phyloP scores from a whole-genome alignment of 495 filamentous ascomycete genomes.

The Annulohypoxylon bovei region DNA sequence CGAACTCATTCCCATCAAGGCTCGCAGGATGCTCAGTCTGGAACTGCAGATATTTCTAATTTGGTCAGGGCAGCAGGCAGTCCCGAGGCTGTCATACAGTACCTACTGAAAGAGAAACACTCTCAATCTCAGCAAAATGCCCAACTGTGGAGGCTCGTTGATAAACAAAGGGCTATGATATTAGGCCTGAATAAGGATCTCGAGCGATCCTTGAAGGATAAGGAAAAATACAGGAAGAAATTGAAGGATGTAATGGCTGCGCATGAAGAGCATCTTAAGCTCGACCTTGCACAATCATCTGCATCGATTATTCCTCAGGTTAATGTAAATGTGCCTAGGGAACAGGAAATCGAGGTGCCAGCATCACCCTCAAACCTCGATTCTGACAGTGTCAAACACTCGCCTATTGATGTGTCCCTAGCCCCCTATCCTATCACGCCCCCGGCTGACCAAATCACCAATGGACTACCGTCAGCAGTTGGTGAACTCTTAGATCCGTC shows the following conservation, averaged over 20 bases:
- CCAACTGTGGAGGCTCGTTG: conserved; percentile 93
- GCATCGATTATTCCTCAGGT: conserved; percentile 29
- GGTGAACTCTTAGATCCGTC: conserved; percentile 58
- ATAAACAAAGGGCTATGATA: conserved; percentile 95
- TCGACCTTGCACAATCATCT: conserved; percentile 15
- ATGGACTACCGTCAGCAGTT: conserved; percentile 47
- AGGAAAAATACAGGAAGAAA: conserved; percentile 92
- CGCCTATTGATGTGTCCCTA: conserved; percentile 62
- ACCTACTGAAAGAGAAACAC: conserved; percentile 90
- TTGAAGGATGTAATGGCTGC: conserved; percentile 73
- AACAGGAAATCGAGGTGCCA: conserved; percentile 50
- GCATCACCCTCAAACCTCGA: conserved; percentile 55
- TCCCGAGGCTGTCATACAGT: conserved; percentile 86
- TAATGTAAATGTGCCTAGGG: conserved; percentile 42
- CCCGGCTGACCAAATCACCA: conserved; percentile 52
- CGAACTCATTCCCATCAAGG: conserved; percentile 68
- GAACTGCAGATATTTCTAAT: conserved; percentile 71
- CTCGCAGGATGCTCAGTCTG: conserved; percentile 65
- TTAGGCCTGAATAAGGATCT: conserved; percentile 94
- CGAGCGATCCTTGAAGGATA: conserved; percentile 90
- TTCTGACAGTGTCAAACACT: conserved; percentile 55
- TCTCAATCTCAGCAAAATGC: conserved; percentile 87
- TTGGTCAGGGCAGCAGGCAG: conserved; percentile 86
- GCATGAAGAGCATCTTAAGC: conserved; percentile 41
- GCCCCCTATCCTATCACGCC: conserved; percentile 68